Base-by-base conservation (phyloP, 495 filamentous ascomycete species). In the Penicillium arizonense region DNA sequence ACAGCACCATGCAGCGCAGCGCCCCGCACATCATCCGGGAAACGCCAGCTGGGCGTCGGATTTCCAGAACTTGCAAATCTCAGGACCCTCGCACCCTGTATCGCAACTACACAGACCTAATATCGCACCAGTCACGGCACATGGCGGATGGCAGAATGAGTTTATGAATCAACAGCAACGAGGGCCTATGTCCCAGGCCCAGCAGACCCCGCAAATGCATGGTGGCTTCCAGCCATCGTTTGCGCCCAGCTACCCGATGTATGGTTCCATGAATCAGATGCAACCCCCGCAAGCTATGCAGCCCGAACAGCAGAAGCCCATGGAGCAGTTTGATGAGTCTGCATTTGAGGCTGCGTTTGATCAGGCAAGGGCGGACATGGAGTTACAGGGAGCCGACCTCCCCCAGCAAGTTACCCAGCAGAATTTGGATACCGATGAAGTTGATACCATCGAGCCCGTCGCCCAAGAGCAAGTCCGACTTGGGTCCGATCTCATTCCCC, bases 271-370 rank as follows among this genome's bases (percentile, higher is more conserved):
- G 63, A 58, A 60, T 62, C 37, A 43, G 42, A 53, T 64, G 28
- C 56, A 62, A n/a, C 39, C 61, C 16, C 32, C 57, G 40, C 71
- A 75, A 56, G 55, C 51, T 47, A 40, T 50, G 34, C 56, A 46
- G 34, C 30, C 50, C 14, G 45, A 51, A 21, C 57, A 68, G 34
- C 38, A 42, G 40, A 55, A 58, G 13, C 47, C 60, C 1, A 49
- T 57, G 13, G 71, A 71, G 14, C 46, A 63, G 5, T 83, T 82
- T 58, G 81, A 87, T 55, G 82, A 86, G 52, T 78, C 77, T 21
- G 84, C 85, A 0, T 88, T 88, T 59, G 83, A 82, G 53, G 72
- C 72, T 34, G 85, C 84, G 4, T 87, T 87, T 61, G 80, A 80
- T 43, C 72, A 75, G 44, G 75, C 71, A 20, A 67, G 63, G 51